A percentile compares a stretch with the other conserved stretches of the same genome.
Conservation (phyloP, 2,329 filamentous ascomycete genomes). For the Aspergillus sergii region DNA sequence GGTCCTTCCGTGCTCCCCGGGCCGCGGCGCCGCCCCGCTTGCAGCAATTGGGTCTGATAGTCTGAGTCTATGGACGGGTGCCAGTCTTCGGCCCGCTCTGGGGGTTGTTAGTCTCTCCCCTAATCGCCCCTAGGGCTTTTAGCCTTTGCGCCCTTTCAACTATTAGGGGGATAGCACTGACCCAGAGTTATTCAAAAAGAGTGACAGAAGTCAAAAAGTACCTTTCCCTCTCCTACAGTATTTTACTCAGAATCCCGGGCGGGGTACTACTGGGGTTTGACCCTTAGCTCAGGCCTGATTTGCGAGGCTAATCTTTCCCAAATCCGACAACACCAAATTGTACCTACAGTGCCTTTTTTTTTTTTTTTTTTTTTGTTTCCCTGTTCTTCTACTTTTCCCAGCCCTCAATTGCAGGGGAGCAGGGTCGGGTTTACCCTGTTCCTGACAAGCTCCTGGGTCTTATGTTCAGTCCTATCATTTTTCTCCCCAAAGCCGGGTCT, state of each 20-base stretch:
- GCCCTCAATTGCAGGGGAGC: neutral
- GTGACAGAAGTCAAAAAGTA: slow-evolving; percentile 1
- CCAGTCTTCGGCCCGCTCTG: slow-evolving; percentile 7
- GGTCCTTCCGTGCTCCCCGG: slow-evolving; percentile 24
- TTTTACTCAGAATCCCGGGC: neutral
- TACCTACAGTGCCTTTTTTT: neutral
- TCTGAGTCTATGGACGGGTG: neutral
- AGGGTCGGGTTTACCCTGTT: neutral
- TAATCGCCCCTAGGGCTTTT: neutral
- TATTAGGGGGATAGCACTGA: neutral
- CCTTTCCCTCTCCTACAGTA: neutral
- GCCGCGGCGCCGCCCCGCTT: slow-evolving; percentile 12
- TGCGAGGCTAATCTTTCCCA: neutral
- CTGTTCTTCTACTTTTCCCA: neutral
- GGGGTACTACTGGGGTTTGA: slow-evolving; percentile 2
- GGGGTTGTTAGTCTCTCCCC: neutral
- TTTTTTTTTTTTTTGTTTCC: neutral
- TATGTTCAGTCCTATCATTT: neutral
- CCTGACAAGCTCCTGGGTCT: neutral
- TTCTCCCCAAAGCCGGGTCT: neutral
- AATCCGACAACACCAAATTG: neutral
- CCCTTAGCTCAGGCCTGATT: neutral
- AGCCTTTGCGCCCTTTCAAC: neutral
- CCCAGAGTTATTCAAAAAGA: neutral
- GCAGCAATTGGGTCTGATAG: slow-evolving; percentile 1